Conservation (phyloP, 345 rosid genomes). For the Erysimum cheiranthoides region DNA sequence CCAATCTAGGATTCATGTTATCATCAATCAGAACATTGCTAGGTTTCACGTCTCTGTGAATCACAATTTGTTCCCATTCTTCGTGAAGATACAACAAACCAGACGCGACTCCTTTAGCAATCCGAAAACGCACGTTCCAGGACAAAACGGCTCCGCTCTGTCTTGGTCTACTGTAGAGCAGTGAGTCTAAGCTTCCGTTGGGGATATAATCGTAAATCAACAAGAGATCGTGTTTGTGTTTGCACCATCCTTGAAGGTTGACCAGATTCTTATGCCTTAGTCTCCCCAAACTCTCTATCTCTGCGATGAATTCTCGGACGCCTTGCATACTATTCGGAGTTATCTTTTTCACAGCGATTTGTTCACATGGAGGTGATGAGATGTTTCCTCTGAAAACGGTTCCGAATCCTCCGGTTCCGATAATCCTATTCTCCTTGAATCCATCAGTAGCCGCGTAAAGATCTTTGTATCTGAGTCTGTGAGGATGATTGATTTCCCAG, state of each 20-base stretch:
- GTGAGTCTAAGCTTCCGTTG: slow-evolving; percentile 57
- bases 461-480: slow-evolving; percentile 60
- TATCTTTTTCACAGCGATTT: slow-evolving; percentile 64
- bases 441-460: slow-evolving; percentile 60
- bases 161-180: slow-evolving; percentile 44
- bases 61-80: slow-evolving; percentile 65
- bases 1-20: slow-evolving; percentile 57
- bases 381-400: slow-evolving; percentile 55
- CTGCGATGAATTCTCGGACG: slow-evolving; percentile 61
- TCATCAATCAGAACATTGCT: slow-evolving; percentile 44
- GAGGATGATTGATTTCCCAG: slow-evolving; percentile 72
- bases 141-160: slow-evolving; percentile 40
- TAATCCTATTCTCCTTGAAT: slow-evolving; percentile 52
- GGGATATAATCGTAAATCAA: slow-evolving; percentile 64
- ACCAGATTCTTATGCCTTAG: slow-evolving; percentile 65
- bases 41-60: slow-evolving; percentile 47
- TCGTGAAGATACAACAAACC: slow-evolving; percentile 70
- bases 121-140: slow-evolving; percentile 57
- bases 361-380: slow-evolving; percentile 17
- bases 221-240: slow-evolving; percentile 57
- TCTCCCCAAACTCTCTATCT: slow-evolving; percentile 67
- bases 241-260: slow-evolving; percentile 75
- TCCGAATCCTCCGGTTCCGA: slow-evolving; percentile 71
- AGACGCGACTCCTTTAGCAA: slow-evolving; percentile 57
- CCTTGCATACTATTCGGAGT: slow-evolving; percentile 60